phyloP scores from a whole-genome alignment of 1,284 basidiomycete genomes.

The Marasmius oreades region DNA sequence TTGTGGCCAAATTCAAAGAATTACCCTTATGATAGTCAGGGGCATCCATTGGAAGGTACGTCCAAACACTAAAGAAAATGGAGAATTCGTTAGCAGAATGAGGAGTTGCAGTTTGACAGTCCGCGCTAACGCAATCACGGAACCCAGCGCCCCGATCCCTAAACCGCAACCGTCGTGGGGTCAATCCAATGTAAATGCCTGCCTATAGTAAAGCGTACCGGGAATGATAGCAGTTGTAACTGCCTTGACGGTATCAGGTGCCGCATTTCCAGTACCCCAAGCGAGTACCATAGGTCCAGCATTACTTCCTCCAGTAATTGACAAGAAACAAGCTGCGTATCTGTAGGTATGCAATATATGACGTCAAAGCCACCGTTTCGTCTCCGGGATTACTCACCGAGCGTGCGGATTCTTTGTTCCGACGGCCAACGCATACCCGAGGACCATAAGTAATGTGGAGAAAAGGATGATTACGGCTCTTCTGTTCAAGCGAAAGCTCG shows the following conservation, averaged over 20 bases:
- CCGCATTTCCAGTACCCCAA: slow-evolving; percentile 40
- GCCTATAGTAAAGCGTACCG: slow-evolving; percentile 17
- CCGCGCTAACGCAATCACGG: slow-evolving; percentile 35
- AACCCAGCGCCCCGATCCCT: slow-evolving; percentile 35
- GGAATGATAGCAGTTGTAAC: slow-evolving; percentile 37
- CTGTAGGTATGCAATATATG: slow-evolving; percentile 13
- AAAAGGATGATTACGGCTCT: slow-evolving; percentile 29
- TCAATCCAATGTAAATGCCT: not conserved
- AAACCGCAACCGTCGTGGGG: slow-evolving; percentile 2
- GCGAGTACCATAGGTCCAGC: slow-evolving; percentile 34
- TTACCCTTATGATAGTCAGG: slow-evolving; percentile 43
- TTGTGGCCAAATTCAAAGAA: slow-evolving; percentile 38
- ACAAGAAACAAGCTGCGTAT: slow-evolving; percentile 40
- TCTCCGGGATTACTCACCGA: slow-evolving; percentile 20
- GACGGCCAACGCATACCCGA: slow-evolving; percentile 36
- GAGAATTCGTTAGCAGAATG: not conserved
- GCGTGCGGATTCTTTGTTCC: slow-evolving; percentile 34
- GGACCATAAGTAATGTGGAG: slow-evolving; percentile 29
- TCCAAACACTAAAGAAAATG: slow-evolving; percentile 29
- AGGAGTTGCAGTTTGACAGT: not conserved
- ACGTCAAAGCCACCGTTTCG: not conserved
- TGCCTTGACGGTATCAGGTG: slow-evolving; percentile 39
- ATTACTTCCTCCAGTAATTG: slow-evolving; percentile 30
- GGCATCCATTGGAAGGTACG: slow-evolving; percentile 35
- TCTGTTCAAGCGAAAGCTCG: slow-evolving; percentile 29